Base-by-base conservation (phyloP, 2,329 filamentous ascomycete genomes). In the Arachnopeziza araneosa region DNA sequence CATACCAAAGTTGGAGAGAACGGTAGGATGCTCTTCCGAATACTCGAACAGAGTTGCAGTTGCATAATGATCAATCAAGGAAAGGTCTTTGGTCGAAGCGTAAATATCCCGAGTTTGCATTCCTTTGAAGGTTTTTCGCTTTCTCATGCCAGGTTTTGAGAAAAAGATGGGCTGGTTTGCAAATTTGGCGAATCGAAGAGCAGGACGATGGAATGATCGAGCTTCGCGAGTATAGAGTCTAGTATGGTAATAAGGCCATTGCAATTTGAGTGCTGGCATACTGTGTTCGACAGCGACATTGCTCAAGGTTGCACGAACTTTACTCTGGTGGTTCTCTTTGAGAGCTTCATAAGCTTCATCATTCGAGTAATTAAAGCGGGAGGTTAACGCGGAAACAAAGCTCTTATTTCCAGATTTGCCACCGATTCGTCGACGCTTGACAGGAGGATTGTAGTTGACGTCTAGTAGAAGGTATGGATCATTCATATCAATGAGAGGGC, bases 1-100 rank as follows among this genome's bases (percentile, higher is more conserved):
- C 95, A 99, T 99, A 66, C 93, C 95, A 70, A 97, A 96, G 71
- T 96, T 97, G 51, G 93, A 97, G 63, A 99, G 79, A 61, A 96
- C 91, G 10, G 88, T 89, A 0, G 95, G 95, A 64, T 91, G 88
- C 70, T 97, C 92, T 75, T 99, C 95, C 9, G 91, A 96, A 73
- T 99, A 99, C 75, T 99, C 95, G 36, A 98, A 88, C 17, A 99
- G 82, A 5, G 97, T 82, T 22, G 91, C 87, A 50, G 87, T 89
- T 0, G 93, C 92, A 71, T 96, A 97, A 74, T 68, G 64, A 60
- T 99, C 95, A 63, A 85, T 89, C 67, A 97, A 79, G 24, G 90
- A 91, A 21, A 99, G 79, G 68, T 96, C 90, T 70, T 89, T 91
- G 0, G 92, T 91, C 23, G 84, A 84, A 26, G 84, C 83, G 75